Conservation (phyloP, 768 basidiomycete species). For the Lentinula edodes region DNA sequence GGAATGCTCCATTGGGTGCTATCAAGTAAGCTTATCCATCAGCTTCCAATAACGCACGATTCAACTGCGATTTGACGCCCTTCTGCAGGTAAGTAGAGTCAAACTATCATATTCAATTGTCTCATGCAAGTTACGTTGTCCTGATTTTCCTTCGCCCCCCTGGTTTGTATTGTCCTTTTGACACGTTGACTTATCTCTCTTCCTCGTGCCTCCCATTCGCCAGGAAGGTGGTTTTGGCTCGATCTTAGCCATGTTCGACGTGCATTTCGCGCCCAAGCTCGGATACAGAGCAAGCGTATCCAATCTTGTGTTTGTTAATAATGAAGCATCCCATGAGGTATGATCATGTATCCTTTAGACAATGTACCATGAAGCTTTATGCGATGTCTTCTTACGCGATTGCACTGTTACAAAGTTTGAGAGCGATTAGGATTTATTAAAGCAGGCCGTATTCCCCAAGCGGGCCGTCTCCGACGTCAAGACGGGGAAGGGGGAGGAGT, state of each 20-base stretch:
- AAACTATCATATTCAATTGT: slow-evolving; percentile 87
- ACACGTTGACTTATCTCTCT: slow-evolving; percentile 22
- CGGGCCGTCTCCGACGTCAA: slow-evolving; percentile 61
- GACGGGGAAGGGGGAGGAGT: slow-evolving; percentile 78
- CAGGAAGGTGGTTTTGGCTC: slow-evolving; percentile 65
- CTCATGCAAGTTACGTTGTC: slow-evolving; percentile 61
- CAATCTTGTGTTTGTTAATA: slow-evolving; percentile 88
- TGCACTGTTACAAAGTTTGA: slow-evolving; percentile 57
- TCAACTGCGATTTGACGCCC: neutral
- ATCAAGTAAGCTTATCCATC: slow-evolving; percentile 51
- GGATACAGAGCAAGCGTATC: slow-evolving; percentile 81
- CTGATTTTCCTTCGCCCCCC: neutral
- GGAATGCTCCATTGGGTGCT: slow-evolving; percentile 68
- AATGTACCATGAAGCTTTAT: neutral
- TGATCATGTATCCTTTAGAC: slow-evolving; percentile 12
- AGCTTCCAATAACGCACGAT: neutral
- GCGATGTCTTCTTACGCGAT: neutral
- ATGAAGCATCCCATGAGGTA: slow-evolving; percentile 65
- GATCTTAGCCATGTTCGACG: slow-evolving; percentile 69
- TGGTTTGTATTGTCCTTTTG: neutral
- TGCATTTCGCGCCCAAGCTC: slow-evolving; percentile 74
- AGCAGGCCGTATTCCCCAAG: slow-evolving; percentile 70
- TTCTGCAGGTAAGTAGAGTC: slow-evolving; percentile 55
- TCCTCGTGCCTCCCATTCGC: slow-evolving; percentile 63
- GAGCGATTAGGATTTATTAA: slow-evolving; percentile 76